Evolutionary conservation across 2,329 filamentous ascomycete genomes (phyloP), one percentile per base, ranked within the genome.

Genomic region (Phoma herbarum): DNA sequence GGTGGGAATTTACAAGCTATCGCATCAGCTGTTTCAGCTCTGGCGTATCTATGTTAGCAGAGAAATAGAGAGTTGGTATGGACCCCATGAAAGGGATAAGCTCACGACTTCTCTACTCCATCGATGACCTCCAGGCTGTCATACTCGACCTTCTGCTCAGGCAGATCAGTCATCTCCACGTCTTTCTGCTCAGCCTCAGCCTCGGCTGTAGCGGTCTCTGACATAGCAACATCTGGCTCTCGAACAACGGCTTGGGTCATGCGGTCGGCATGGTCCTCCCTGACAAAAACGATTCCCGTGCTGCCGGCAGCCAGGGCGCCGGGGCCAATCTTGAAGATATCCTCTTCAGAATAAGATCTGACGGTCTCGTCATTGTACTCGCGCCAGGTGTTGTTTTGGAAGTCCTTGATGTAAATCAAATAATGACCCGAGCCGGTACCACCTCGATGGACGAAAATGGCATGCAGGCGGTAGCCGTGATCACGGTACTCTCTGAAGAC

Each of bases 331-430:
- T 85, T 82, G 63, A 95, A 88, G 39, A 97, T 91, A 48, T 89
- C 85, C 16, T 75, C 64, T 8, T 91, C 85, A 14, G 82, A 80
- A 25, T 87, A 84, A 63, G 91, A 87, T 2, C 86, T 88, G 23
- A 99, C 93, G 16, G 84, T 84, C 52, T 90, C 89, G 71, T 99
- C 95, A 74, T 99, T 99, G 82, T 97, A 99, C 71, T 91, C 92
- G 57, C 93, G 89, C 93, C 95, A 99, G 20, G 93, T 82, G 33
- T 88, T 80, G 45, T 87, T 85, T 64, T 89, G 85, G 75, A 96
- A 96, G 79, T 98, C 95, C 71, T 88, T 91, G 63, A 99, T 96
- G 85, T 93, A 97, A 43, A 97, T 92, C 89, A 92, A 97, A 79
- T 98, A 99, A 77, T 99, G 95, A 0, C 95, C 95, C 28, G 84